These are phyloP conservation scores for Cercospora sojina DNA, from an alignment of 2,329 filamentous ascomycete species.

Conservation along the genomic window DNA sequence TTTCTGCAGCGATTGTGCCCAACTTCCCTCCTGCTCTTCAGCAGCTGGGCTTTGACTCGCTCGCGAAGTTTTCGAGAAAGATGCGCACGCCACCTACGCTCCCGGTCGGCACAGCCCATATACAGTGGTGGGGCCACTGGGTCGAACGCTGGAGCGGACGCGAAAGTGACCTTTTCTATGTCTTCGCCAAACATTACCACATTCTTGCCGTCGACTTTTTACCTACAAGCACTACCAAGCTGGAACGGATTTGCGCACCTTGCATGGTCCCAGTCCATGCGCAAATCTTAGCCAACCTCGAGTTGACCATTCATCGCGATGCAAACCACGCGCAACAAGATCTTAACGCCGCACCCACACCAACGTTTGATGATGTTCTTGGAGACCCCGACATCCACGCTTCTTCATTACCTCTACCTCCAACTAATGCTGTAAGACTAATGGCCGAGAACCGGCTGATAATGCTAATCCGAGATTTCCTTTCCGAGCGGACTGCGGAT, in stretches of 20 bases:
- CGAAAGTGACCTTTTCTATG: slow-evolving; percentile 86
- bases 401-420: slow-evolving; percentile 59
- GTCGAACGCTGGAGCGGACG: slow-evolving; percentile 79
- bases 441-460: slow-evolving; percentile 90
- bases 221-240: slow-evolving; percentile 49
- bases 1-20: slow-evolving; percentile 62
- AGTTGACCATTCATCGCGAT: slow-evolving; percentile 80
- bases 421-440: slow-evolving; percentile 68
- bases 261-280: slow-evolving; percentile 78
- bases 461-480: slow-evolving; percentile 75
- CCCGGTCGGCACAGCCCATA: slow-evolving; percentile 66
- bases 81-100: slow-evolving; percentile 66
- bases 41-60: slow-evolving; percentile 60
- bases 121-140: slow-evolving; percentile 87
- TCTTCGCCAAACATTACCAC: slow-evolving; percentile 87
- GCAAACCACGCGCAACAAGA: slow-evolving; percentile 49
- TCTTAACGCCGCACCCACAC: slow-evolving; percentile 41
- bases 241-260: slow-evolving; percentile 66
- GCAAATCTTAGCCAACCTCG: slow-evolving; percentile 74
- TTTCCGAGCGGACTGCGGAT: slow-evolving; percentile 61
- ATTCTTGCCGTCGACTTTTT: slow-evolving; percentile 68
- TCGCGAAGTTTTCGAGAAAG: slow-evolving; percentile 59
- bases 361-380: slow-evolving; percentile 67
- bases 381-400: slow-evolving; percentile 66
- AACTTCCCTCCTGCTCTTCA: slow-evolving; percentile 69